Base-by-base conservation (phyloP, 345 rosid genomes). In the Citrus mangshanensis region DNA sequence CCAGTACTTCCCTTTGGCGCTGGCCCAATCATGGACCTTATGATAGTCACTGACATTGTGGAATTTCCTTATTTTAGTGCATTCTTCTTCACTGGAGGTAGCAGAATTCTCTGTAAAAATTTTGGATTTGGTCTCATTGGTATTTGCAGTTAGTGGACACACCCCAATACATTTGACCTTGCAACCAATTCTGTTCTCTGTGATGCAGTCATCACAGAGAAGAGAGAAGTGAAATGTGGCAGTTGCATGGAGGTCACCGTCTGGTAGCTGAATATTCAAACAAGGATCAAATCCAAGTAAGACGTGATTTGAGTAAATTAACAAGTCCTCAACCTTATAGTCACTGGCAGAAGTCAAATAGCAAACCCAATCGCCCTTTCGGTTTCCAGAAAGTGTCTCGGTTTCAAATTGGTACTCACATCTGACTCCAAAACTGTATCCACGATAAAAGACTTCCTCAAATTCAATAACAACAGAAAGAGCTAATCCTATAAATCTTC, bases 121-220 rank as follows among this genome's bases (percentile, higher is more conserved):
- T 4, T 54, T 54, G 58, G 22, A 54, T 18, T 54, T 19, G 58
- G 58, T 54, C 58, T 16, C 22, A 18, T 54, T 54, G 58, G 58
- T 54, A 54, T 18, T 54, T 54, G 8, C 58, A 18, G 21, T 16
- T 59, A 83, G 68, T 73, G 80, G 51, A 80, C 76, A 68, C 74
- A 83, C 72, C 38, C 86, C 86, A 80, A 79, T 77, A 71, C 78
- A 73, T 16, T 76, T 74, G 49, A 83, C 79, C 35, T 77, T 80
- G 67, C 77, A 84, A 7, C 59, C 63, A 21, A 21, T 59, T 59
- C 4, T 21, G 37, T 13, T 24, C 5, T 13, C 68, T 63, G 16
- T 14, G 37, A 1, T 1, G 68, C 68, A 63, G 37, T 14, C 9
- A 40, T 24, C 1, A 6, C 22, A 14, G 68, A 30, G 9, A 63